Percentiles rank a stretch among this genome's conserved stretches.
phyloP scores from a whole-genome alignment of 2,329 filamentous ascomycete species.

The Fusarium agapanthi region DNA sequence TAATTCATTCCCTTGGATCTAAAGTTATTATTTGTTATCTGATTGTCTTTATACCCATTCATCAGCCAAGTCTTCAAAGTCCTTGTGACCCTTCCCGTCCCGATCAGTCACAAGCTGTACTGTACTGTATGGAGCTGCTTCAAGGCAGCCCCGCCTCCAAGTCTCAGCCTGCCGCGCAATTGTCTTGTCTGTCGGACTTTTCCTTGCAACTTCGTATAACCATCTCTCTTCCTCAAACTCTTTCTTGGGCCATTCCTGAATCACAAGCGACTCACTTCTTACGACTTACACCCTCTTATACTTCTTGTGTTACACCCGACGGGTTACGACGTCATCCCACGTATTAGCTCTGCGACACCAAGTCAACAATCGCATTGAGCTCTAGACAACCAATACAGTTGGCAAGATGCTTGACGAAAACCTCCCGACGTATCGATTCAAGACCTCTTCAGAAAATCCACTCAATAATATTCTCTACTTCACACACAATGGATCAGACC shows the following conservation, averaged over 20 bases:
- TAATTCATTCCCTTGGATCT: not conserved
- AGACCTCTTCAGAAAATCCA: conserved; percentile 60
- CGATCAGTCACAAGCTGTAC: conserved; percentile 15
- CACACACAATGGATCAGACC: conserved; percentile 80
- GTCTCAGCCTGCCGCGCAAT: conserved; percentile 32
- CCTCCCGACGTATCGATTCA: conserved; percentile 76
- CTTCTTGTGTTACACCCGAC: not conserved
- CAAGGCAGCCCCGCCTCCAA: conserved; percentile 13
- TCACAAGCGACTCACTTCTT: not conserved
- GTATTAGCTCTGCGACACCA: conserved; percentile 7
- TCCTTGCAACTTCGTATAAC: conserved; percentile 9
- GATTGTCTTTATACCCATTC: not conserved
- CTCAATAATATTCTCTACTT: conserved; percentile 67
- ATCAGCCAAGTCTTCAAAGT: conserved; percentile 1
- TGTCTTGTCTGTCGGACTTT: conserved; percentile 12
- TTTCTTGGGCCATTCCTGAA: not conserved
- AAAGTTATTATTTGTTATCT: not conserved
- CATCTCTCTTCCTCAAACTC: not conserved
- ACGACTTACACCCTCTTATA: not conserved
- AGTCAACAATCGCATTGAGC: conserved; percentile 4
- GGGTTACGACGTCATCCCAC: conserved; percentile 20
- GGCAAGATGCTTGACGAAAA: conserved; percentile 86
- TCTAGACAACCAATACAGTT: not conserved
- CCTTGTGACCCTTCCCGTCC: conserved; percentile 8
- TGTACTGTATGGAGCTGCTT: not conserved